Evolutionary conservation across 192 early-diverging fungal species (phyloP), one percentile per base, ranked within the genome.

Genomic region (Coemansia reversa): DNA sequence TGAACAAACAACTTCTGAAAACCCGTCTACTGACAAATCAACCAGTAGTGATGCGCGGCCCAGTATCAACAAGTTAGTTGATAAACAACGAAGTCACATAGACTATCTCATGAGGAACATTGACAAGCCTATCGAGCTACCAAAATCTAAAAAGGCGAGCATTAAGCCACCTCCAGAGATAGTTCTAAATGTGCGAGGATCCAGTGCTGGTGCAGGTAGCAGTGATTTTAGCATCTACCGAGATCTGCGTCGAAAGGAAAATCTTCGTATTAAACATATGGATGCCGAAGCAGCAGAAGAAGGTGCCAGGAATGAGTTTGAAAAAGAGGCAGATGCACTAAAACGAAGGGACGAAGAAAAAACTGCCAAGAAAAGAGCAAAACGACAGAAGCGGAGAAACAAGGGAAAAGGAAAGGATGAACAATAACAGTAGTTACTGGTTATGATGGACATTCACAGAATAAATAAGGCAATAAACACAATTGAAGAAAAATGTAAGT

Each of bases 191-290:
- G 90, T 95, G 20, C 87, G 69, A 69, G 91, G 95, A 25, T 97
- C 94, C 14, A 93, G 91, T 75, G 95, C 96, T 0, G 96, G 96
- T 35, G 96, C 96, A 5, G 93, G 94, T 16, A 93, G 91, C 83
- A 94, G 93, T 33, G 96, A 98, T 69, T 98, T 98, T 59, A 94
- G 96, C 74, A 92, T 94, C 1, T 98, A 98, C 63, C 76, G 94
- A 68, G 89, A 91, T 22, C 77, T 90, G 47, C 83, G 96, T 29
- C 81, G 96, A 57, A 86, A 94, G 67, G 96, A 98, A 65, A 88
- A 92, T 70, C 81, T 87, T 16, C 83, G 96, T 47, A 62, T 93
- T 30, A 89, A 94, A 62, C 65, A 83, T 7, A 88, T 97, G 86
- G 93, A 95, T 48, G 59, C 55, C 8, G 79, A 75, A 45, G 74